Conservation (phyloP, 2,329 filamentous ascomycete genomes). For the Tothia fuscella region DNA sequence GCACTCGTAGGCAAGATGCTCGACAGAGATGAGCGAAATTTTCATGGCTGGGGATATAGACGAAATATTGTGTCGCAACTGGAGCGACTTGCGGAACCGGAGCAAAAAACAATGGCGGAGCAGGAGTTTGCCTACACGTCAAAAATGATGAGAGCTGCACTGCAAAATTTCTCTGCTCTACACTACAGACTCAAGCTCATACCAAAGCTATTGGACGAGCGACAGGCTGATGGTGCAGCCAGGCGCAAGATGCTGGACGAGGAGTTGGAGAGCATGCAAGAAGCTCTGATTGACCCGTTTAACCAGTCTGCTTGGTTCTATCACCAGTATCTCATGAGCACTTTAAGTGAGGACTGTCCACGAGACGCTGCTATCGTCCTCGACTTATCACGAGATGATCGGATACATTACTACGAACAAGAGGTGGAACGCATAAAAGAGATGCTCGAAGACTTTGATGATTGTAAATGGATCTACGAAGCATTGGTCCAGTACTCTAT, state of each 20-base stretch:
- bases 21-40: conserved; percentile 74
- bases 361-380: conserved; percentile 49
- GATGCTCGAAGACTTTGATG: conserved; percentile 51
- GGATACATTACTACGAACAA: conserved; percentile 50
- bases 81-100: conserved; percentile 39
- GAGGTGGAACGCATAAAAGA: conserved; percentile 68
- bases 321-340: conserved; percentile 74
- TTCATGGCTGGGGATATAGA: conserved; percentile 92
- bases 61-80: conserved; percentile 65
- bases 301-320: conserved; percentile 98
- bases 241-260: conserved; percentile 60
- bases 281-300: conserved; percentile 76
- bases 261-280: conserved; percentile 64
- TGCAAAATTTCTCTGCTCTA: conserved; percentile 97
- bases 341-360: conserved; percentile 41
- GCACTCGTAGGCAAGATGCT: conserved; percentile 81
- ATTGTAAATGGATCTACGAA: conserved; percentile 84
- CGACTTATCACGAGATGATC: conserved; percentile 48
- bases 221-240: conserved; percentile 48
- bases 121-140: conserved; percentile 82
- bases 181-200: conserved; percentile 82
- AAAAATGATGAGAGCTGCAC: conserved; percentile 69
- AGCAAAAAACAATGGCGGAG: conserved; percentile 37
- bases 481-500: conserved; percentile 65
- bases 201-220: conserved; percentile 59